Percentiles rank a stretch among this genome's conserved stretches.
Conservation (phyloP, 495 filamentous ascomycete genomes). For the Cercophora sp. region DNA sequence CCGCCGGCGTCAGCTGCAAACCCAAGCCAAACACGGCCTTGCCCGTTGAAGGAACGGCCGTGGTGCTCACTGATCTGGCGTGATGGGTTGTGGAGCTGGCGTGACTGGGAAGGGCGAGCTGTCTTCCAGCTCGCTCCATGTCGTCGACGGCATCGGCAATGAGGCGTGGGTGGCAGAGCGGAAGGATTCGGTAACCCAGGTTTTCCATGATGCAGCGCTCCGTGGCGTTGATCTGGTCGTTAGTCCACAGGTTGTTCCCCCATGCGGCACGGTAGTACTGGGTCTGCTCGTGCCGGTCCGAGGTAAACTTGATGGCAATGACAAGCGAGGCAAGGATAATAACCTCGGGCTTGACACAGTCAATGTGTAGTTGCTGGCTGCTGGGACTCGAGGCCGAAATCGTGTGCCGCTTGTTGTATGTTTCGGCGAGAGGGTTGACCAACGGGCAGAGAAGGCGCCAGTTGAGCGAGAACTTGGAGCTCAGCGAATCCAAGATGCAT, state of each 20-base stretch:
- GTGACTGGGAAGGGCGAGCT: constrained; percentile 20
- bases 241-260: constrained; percentile 48
- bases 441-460: constrained; percentile 51
- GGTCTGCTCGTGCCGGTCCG: constrained; percentile 44
- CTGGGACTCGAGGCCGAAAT: constrained; percentile 33
- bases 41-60: constrained; percentile 34
- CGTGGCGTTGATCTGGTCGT: constrained; percentile 52
- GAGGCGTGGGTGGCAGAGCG: constrained; percentile 43
- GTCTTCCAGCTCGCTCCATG: constrained; percentile 51
- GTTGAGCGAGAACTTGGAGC: constrained; percentile 49
- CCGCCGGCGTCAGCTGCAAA: constrained; percentile 38
- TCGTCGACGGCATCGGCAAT: constrained; percentile 48
- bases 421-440: constrained; percentile 11
- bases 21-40: constrained; percentile 34
- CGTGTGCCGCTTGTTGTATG: constrained; percentile 41
- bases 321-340: constrained; percentile 48
- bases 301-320: constrained; percentile 51
- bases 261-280: constrained; percentile 39
- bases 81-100: constrained; percentile 22
- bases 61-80: background rate
- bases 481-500: constrained; percentile 53
- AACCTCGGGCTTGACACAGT: constrained; percentile 50
- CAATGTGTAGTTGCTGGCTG: constrained; percentile 43
- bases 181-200: constrained; percentile 48
- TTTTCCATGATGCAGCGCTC: constrained; percentile 53